Evolutionary conservation across 768 basidiomycete genomes (phyloP).

Genomic region (Pleurotus eryngii): DNA sequence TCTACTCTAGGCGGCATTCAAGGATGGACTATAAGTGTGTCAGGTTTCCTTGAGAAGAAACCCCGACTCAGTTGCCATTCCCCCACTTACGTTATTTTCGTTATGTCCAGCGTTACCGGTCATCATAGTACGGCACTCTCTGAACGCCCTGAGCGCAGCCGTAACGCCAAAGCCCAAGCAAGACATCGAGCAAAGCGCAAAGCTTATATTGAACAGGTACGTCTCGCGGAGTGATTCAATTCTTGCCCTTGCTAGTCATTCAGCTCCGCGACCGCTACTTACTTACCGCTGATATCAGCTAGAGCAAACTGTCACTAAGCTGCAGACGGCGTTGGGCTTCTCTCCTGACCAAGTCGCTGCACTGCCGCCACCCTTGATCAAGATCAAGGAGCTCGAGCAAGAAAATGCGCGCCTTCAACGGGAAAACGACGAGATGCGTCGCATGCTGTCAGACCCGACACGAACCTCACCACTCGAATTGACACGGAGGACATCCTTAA

Average conservation of each 20-base stretch:
- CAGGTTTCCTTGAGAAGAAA: slow-evolving; percentile 35
- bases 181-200: slow-evolving; percentile 90
- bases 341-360: slow-evolving; percentile 73
- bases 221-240: slow-evolving; percentile 13
- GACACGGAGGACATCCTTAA: slow-evolving; percentile 42
- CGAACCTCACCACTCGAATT: slow-evolving; percentile 36
- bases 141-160: slow-evolving; percentile 79
- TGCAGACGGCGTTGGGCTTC: slow-evolving; percentile 71
- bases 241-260: not conserved
- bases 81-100: slow-evolving; percentile 48
- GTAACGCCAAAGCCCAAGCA: slow-evolving; percentile 86
- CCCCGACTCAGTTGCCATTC: slow-evolving; percentile 47
- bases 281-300: slow-evolving; percentile 41
- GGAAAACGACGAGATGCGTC: slow-evolving; percentile 74
- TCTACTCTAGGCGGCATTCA: slow-evolving; percentile 22
- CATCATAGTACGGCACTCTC: slow-evolving; percentile 40
- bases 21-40: slow-evolving; percentile 18
- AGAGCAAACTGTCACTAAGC: slow-evolving; percentile 81
- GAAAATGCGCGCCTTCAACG: slow-evolving; percentile 69
- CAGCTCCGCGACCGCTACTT: slow-evolving; percentile 6
- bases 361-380: slow-evolving; percentile 67
- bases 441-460: slow-evolving; percentile 51
- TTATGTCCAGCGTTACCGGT: slow-evolving; percentile 53
- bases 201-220: slow-evolving; percentile 87
- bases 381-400: slow-evolving; percentile 80